Percentiles rank a stretch among this genome's conserved stretches.
Conservation (phyloP, 2,329 filamentous ascomycete genomes). For the Exophiala phaeomuriformis region DNA sequence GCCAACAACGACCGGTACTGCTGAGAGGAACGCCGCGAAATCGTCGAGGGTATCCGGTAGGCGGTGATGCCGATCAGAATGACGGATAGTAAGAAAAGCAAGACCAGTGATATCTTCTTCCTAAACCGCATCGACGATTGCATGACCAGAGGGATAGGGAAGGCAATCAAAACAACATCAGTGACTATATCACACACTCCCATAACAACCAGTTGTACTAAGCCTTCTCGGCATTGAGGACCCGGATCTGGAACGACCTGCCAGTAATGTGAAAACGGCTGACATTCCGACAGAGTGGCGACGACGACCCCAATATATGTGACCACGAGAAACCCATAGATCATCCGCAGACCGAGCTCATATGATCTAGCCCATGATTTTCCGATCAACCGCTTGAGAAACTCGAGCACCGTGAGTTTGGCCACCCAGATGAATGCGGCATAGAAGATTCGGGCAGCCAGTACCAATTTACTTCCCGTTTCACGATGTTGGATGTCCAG, state of each 20-base stretch:
- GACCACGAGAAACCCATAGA: constrained; percentile 66
- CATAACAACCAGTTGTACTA: constrained; percentile 81
- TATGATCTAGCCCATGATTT: constrained; percentile 75
- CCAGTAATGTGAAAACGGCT: constrained; percentile 66
- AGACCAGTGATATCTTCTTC: constrained; percentile 69
- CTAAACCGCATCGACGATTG: constrained; percentile 67
- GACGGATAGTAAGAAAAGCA: constrained; percentile 79
- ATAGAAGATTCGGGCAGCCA: constrained; percentile 77
- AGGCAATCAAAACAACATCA: constrained; percentile 76
- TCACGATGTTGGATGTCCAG: constrained; percentile 55
- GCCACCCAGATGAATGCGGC: constrained; percentile 77
- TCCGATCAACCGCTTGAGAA: constrained; percentile 76
- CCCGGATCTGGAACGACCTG: constrained; percentile 81
- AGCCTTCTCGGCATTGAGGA: constrained; percentile 75
- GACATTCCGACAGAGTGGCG: constrained; percentile 76
- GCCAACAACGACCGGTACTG: constrained; percentile 84
- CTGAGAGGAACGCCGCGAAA: constrained; percentile 63
- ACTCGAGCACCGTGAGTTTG: constrained; percentile 85
- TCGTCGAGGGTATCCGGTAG: constrained; percentile 73
- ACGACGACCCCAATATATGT: constrained; percentile 78
- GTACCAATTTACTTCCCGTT: constrained; percentile 72
- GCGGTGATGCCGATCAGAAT: constrained; percentile 71
- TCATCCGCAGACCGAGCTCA: constrained; percentile 60
- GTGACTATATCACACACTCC: constrained; percentile 82
- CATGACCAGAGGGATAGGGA: constrained; percentile 83